Conservation (phyloP, 2,329 filamentous ascomycete genomes). For the Nakataea oryzae region DNA sequence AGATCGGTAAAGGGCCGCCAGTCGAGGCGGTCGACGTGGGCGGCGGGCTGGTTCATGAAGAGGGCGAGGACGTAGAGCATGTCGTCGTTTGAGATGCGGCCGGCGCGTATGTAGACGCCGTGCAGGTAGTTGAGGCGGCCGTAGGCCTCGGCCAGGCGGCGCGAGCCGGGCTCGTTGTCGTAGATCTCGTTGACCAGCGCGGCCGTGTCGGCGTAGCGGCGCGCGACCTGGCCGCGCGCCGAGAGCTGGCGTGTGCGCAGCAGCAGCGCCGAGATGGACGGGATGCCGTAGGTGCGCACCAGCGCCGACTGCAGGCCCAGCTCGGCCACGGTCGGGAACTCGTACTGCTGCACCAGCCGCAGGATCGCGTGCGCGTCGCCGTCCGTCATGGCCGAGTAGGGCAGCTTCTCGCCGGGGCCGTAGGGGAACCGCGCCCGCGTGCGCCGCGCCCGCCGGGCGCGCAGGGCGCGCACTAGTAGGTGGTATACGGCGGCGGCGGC, state of each 20-base stretch:
- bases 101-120: conserved; percentile 19
- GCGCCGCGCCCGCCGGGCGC: neutral
- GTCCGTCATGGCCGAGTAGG: conserved; percentile 23
- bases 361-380: conserved; percentile 34
- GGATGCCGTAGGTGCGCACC: conserved; percentile 30
- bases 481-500: neutral
- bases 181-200: conserved; percentile 15
- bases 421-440: neutral
- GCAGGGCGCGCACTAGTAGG: neutral
- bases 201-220: conserved; percentile 2
- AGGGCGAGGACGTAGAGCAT: conserved; percentile 34
- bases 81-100: conserved; percentile 24
- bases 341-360: conserved; percentile 18
- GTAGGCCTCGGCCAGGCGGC: conserved; percentile 21
- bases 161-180: conserved; percentile 22
- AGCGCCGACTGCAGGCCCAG: conserved; percentile 26
- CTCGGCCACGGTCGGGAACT: conserved; percentile 28
- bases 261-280: conserved; percentile 25
- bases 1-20: conserved; percentile 59
- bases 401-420: neutral
- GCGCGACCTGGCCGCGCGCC: neutral
- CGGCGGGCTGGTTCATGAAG: conserved; percentile 54
- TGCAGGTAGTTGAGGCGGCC: conserved; percentile 29
- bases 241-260: conserved; percentile 15
- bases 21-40: conserved; percentile 56